Evolutionary conservation across 2,329 filamentous ascomycete species (phyloP), one percentile per base, ranked within the genome.

Genomic region (Cytospora mali): DNA sequence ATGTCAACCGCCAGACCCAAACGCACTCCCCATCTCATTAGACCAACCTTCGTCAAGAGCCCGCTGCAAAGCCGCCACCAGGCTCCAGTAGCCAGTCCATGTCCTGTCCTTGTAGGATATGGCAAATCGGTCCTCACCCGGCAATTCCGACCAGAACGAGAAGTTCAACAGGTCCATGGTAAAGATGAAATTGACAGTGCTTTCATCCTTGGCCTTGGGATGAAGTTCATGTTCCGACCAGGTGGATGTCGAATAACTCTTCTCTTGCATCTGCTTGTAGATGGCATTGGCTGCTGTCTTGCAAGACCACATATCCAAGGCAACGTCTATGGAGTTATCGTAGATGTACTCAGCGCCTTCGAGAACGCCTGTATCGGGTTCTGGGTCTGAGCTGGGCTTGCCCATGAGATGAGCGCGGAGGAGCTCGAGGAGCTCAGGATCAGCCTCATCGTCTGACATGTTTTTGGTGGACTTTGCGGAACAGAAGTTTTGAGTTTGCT

Each of bases 141-240:
- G 75, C 51, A 77, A 72, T 58, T 91, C 88, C 16, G 92, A 96
- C 95, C 95, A 99, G 75, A 99, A 99, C 25, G 89, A 96, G 73
- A 98, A 99, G 74, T 99, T 99, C 56, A 99, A 79, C 29, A 99
- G 76, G 74, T 99, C 95, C 92, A 99, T 96, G 23, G 91, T 92
- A 74, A 99, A 98, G 70, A 99, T 94, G 73, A 99, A 98, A 66
- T 91, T 89, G 25, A 96, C 86, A 0, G 92, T 93, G 56, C 77
- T 83, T 71, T 92, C 90, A 72, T 96, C 88, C 71, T 92, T 92
- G 49, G 84, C 71, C 74, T 93, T 90, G 1, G 95, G 95, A 71
- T 99, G 95, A 46, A 99, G 80, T 73, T 95, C 91, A 75, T 98
- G 93, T 70, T 90, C 84, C 16, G 91, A 86, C 95, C 95, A 99